Evolutionary conservation across 2,329 filamentous ascomycete species (phyloP).

Genomic region (Sclerotinia borealis): DNA sequence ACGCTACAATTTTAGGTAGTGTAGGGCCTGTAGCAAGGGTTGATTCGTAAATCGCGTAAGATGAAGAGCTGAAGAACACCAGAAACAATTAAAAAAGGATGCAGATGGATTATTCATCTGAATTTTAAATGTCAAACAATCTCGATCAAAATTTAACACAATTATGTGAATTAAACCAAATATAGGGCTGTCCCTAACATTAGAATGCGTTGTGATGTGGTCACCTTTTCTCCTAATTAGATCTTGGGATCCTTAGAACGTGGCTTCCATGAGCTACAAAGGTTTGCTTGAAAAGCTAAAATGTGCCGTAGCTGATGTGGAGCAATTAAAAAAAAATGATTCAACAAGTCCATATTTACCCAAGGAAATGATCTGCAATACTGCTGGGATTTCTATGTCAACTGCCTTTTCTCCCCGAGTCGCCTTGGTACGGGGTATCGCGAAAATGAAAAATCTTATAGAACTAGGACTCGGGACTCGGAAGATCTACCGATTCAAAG

Average conservation of each 20-base stretch:
- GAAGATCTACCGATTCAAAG: conserved; percentile 7
- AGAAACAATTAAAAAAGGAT: not conserved
- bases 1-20: conserved; percentile 1
- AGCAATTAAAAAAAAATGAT: not conserved
- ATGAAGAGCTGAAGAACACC: not conserved
- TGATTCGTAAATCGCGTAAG: not conserved
- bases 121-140: not conserved
- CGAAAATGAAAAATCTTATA: not conserved
- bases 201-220: not conserved
- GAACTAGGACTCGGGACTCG: conserved; percentile 1
- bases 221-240: not conserved
- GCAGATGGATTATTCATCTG: not conserved
- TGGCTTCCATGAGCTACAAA: conserved; percentile 5
- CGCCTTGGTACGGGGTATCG: not conserved
- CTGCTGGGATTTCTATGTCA: not conserved
- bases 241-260: conserved; percentile 6
- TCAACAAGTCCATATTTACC: not conserved
- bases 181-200: not conserved
- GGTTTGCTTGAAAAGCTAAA: not conserved
- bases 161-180: not conserved
- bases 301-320: not conserved
- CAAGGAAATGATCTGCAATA: not conserved
- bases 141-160: not conserved
- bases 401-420: not conserved
- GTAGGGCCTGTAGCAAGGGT: conserved; percentile 1